phyloP scores from a whole-genome alignment of 1,284 basidiomycete species.

The Microbotryum silenes-acaulis region DNA sequence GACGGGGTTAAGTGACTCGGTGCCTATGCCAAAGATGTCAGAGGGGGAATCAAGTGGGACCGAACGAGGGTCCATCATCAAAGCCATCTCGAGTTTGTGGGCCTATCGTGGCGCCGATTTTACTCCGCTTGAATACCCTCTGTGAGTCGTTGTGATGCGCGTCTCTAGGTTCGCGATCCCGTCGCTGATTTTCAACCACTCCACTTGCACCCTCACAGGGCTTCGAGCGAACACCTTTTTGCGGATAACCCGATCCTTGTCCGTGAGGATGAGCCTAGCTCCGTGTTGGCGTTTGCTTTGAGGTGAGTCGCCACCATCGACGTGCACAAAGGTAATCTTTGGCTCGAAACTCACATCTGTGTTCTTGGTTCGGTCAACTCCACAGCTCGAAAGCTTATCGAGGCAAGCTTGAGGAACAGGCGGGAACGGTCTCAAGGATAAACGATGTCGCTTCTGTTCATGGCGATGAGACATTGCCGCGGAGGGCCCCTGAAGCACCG shows the following conservation, averaged over 20 bases:
- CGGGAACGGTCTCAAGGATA: constrained; percentile 59
- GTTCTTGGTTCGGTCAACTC: constrained; percentile 1
- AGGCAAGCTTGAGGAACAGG: constrained; percentile 60
- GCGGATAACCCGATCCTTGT: constrained; percentile 92
- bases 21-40: constrained; percentile 32
- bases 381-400: constrained; percentile 70
- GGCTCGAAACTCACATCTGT: background rate
- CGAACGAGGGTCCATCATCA: constrained; percentile 70
- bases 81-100: constrained; percentile 78
- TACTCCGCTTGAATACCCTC: constrained; percentile 50
- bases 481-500: too few relatives aligned
- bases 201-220: constrained; percentile 27
- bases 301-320: constrained; percentile 50
- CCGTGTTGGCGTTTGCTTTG: constrained; percentile 90
- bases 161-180: background rate
- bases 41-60: constrained; percentile 48
- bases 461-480: too few relatives aligned
- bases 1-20: background rate
- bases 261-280: constrained; percentile 94
- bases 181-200: background rate
- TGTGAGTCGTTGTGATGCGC: constrained; percentile 38
- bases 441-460: constrained; percentile 10
- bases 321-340: background rate
- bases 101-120: constrained; percentile 51
- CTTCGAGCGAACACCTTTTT: constrained; percentile 72